Evolutionary conservation across 106 monocot genomes (phyloP).

Genomic region (Hemerocallis citrina): DNA sequence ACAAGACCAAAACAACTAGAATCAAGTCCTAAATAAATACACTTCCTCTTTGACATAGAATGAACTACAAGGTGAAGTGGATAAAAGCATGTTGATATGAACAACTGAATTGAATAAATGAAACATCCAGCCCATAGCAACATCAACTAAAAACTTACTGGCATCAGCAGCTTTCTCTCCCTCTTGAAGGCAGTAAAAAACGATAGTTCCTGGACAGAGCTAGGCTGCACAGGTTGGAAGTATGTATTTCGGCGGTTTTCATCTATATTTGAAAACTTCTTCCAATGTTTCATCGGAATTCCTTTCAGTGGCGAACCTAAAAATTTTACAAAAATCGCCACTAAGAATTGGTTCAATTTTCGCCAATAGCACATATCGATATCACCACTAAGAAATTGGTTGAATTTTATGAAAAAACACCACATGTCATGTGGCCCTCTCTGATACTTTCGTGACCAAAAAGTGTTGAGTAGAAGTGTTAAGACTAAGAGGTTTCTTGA

Average conservation of each 20-base stretch:
- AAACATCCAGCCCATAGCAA: not conserved
- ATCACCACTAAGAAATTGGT: not conserved
- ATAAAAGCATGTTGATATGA: not conserved
- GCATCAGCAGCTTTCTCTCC: conserved; percentile 41
- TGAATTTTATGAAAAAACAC: not conserved
- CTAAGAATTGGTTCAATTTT: not conserved
- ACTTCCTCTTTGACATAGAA: too few relatives aligned
- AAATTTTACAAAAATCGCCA: not conserved
- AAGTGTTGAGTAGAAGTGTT: too few relatives aligned
- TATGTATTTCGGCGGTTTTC: conserved; percentile 72
- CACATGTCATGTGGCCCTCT: too few relatives aligned
- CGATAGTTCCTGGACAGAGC: conserved; percentile 18
- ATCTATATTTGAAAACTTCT: conserved; percentile 44
- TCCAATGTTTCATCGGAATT: conserved; percentile 31
- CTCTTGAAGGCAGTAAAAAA: conserved; percentile 32
- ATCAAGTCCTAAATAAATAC: too few relatives aligned
- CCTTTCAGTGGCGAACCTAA: conserved; percentile 47
- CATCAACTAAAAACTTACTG: conserved; percentile 27
- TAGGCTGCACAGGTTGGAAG: conserved; percentile 24
- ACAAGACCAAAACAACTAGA: too few relatives aligned
- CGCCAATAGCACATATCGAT: too few relatives aligned
- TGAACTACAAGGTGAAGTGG: too few relatives aligned
- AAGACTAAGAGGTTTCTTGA: too few relatives aligned
- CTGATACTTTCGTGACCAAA: too few relatives aligned
- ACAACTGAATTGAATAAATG: not conserved